Base-by-base conservation (phyloP, 768 basidiomycete species). In the Hygrocybe punicea region DNA sequence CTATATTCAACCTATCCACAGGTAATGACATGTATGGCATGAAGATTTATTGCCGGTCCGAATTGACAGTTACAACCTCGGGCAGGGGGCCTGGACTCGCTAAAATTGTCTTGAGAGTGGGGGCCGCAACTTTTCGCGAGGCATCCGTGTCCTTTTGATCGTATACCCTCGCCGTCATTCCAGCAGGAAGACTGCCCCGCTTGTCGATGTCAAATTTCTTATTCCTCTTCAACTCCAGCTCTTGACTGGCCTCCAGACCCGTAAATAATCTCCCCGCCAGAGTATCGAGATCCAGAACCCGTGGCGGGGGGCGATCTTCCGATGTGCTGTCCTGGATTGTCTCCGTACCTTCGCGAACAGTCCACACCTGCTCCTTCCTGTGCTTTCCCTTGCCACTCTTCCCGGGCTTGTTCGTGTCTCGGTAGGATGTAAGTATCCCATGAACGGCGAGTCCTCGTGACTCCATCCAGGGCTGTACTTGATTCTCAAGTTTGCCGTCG, bases 381-480 rank as follows among this genome's bases (percentile, higher is more conserved):
- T 84, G 81, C 62, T 89, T 88, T 40, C 78, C 77, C 39, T 76
- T 76, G 25, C 66, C 68, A 36, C 61, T 69, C 57, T 69, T 71
- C n/a, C 66, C 68, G 40, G 60, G 67, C 56, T 69, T 71, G n/a
- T 74, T 76, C 29, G 67, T 66, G 45, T 73, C 74, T 17, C 73
- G 75, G 75, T 84, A 96, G 1, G 84, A 81, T 5, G 93, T 95
- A 42, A 98, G 78, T 34, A 95, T 80, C 1, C 93, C 95, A 1
- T 91, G 82, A 21, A 91, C 73, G 7, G 81, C 77, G 4, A 98
- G 71, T 0, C 73, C 73, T 11, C 84, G 80, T 58, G 88, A 82
- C 8, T 72, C 69, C 81, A 92, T 86, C 84, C 86, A 97, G 24
- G 68, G 69, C 17, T 70, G 52, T 1, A 69, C 69, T 7, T 76